Base-by-base conservation (phyloP, 1,284 basidiomycete species). In the Trichosporon sp. region DNA sequence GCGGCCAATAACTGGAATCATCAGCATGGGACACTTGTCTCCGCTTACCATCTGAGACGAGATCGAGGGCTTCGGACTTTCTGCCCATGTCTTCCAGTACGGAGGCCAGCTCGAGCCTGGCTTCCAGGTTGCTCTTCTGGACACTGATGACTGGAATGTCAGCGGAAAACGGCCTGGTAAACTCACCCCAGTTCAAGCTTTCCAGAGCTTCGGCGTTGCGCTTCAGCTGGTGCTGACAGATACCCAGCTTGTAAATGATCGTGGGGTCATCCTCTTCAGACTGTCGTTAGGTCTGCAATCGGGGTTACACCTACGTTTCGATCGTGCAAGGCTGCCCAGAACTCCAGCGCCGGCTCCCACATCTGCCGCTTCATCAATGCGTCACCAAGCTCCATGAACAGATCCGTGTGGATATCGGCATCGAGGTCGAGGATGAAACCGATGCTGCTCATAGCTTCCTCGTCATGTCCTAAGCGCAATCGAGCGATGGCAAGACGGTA, bases 61-160 rank as follows among this genome's bases (percentile, higher is more conserved):
- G 84, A 25, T 92, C 89, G 0, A 97, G 85, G 0, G 95, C 95
- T 77, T 91, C 91, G 18, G 90, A 86, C 3, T 91, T 89, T 74
- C 94, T 88, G 53, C 91, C 89, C 73, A 91, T 82, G 21, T 84
- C 81, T 79, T 98, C 96, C 72, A 93, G 92, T 21, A 95, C 89
- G 70, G 92, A 92, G 0, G 95, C 95, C 0, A 98, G 86, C 73
- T 91, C 90, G 87, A 95, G 90, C 79, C 92, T 92, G 7, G 90
- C 90, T 31, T 95, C 91, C 72, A 89, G 88, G 74, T 93, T 88
- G 2, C 87, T 86, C 0, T 91, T 89, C 77, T 93, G 90, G 1
- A 87, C 88, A 3, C 87, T 84, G 21, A 91, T 86, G 18, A 97
- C 94, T 92, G 65, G 12, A 32, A 32, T 35, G 65, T 65, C 65